Percentiles rank a stretch among this genome's conserved stretches.
phyloP scores from a whole-genome alignment of 129 eudicot species.

The Calendula officinalis region DNA sequence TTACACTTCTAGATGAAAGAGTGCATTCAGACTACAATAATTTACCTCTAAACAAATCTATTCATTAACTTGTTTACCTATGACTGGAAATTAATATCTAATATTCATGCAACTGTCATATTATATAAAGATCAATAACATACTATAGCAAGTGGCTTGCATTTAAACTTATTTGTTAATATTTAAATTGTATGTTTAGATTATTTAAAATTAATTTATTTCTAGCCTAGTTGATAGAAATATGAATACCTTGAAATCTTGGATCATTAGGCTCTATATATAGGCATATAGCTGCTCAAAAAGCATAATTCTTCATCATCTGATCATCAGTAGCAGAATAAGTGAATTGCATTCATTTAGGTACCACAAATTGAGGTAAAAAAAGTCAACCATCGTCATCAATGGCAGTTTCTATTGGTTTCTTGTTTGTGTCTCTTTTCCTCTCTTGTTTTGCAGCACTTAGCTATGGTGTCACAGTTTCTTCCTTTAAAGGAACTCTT shows the following conservation, averaged over 20 bases:
- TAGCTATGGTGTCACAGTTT: constrained; percentile 41
- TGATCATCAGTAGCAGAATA: constrained; percentile 19
- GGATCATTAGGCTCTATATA: constrained; percentile 30
- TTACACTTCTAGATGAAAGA: too few species aligned
- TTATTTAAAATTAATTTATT: neutral
- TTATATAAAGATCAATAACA: too few species aligned
- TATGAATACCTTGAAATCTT: constrained; percentile 2
- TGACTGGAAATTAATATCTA: too few species aligned
- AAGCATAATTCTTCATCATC: constrained; percentile 26
- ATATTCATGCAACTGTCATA: too few species aligned
- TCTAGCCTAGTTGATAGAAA: constrained; percentile 10
- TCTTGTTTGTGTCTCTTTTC: constrained; percentile 36
- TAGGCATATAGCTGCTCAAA: constrained; percentile 9
- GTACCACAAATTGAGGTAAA: neutral
- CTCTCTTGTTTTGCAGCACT: constrained; percentile 39
- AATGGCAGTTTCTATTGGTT: constrained; percentile 41
- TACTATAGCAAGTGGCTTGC: too few species aligned
- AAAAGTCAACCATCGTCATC: constrained; percentile 23
- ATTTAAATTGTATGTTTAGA: too few species aligned
- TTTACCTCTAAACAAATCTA: too few species aligned
- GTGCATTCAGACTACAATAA: too few species aligned
- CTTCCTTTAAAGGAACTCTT: constrained; percentile 48
- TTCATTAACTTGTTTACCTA: too few species aligned
- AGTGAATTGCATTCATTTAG: constrained; percentile 15
- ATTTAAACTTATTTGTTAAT: too few species aligned